phyloP scores from a whole-genome alignment of 2,329 filamentous ascomycete genomes.

The Reticulascus tulasneorum region DNA sequence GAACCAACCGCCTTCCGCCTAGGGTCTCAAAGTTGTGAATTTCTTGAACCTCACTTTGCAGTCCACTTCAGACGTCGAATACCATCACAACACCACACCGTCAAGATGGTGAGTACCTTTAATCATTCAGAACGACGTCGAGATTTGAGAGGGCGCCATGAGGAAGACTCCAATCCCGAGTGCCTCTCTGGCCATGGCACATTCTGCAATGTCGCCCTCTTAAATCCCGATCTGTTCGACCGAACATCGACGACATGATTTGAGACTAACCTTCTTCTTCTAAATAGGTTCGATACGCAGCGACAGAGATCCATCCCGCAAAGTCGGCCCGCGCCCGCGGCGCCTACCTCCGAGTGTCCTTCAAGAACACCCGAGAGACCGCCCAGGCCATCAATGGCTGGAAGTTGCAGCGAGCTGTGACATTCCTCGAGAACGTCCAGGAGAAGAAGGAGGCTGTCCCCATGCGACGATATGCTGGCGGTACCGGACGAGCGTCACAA shows the following conservation, averaged over 20 bases:
- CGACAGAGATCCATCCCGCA: conserved; percentile 76
- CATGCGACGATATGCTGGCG: conserved; percentile 95
- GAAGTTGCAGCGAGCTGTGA: conserved; percentile 92
- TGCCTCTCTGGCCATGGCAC: too few species aligned
- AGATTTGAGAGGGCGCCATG: too few species aligned
- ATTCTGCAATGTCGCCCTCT: too few species aligned
- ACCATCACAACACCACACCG: conserved; percentile 50
- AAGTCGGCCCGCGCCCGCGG: conserved; percentile 98
- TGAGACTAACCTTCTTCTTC: conserved; percentile 14
- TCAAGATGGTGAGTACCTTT: conserved; percentile 51
- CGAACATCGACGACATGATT: conserved; percentile 1
- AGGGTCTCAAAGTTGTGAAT: conserved; percentile 42
- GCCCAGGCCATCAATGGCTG: conserved; percentile 99
- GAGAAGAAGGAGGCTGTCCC: conserved; percentile 96
- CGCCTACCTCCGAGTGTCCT: conserved; percentile 97
- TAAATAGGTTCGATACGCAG: conserved; percentile 88
- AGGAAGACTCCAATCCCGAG: too few species aligned
- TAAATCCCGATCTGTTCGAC: too few species aligned
- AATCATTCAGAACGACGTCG: not conserved
- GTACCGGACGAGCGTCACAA: conserved; percentile 94
- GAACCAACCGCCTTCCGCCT: conserved; percentile 33
- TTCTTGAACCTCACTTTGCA: conserved; percentile 30
- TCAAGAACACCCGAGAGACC: conserved; percentile 99
- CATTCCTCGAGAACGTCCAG: conserved; percentile 97
- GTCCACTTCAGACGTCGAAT: conserved; percentile 44